Conservation (phyloP, 768 basidiomycete genomes). For the Phylloporus arenicola region DNA sequence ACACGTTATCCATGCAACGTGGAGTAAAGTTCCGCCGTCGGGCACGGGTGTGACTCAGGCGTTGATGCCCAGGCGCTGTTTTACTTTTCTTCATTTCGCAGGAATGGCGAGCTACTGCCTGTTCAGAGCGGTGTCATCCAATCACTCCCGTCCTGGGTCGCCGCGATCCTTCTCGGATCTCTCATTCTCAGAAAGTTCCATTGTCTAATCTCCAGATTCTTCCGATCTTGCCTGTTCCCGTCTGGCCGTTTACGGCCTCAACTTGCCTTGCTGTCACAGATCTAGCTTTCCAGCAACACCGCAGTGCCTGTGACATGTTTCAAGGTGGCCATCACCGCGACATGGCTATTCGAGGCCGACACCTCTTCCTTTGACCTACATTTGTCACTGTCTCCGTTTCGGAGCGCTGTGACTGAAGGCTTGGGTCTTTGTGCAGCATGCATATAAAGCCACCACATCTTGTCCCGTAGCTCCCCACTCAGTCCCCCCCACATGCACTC, state of each 20-base stretch:
- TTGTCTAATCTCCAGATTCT: conserved; percentile 18
- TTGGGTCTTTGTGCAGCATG: conserved; percentile 23
- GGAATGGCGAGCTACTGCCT: conserved; percentile 19
- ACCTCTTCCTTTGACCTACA: conserved; percentile 22
- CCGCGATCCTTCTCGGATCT: conserved; percentile 19
- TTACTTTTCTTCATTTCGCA: conserved; percentile 21
- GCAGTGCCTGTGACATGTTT: conserved; percentile 34
- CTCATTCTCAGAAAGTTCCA: conserved; percentile 13
- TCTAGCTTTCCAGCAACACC: conserved; percentile 21
- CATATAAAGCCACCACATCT: conserved; percentile 26
- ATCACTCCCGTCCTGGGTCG: conserved; percentile 17
- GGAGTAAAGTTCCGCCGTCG: conserved; percentile 14
- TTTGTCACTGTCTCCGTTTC: conserved; percentile 30
- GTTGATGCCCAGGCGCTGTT: conserved; percentile 18
- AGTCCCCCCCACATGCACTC: conserved; percentile 20
- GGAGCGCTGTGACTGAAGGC: conserved; percentile 18
- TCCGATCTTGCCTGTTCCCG: conserved; percentile 14
- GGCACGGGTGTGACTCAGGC: conserved; percentile 5
- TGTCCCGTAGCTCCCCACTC: conserved; percentile 4
- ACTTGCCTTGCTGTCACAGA: conserved; percentile 25
- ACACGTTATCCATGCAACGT: neutral
- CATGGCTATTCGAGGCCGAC: conserved; percentile 30
- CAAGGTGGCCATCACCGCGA: conserved; percentile 31
- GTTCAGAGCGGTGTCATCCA: conserved; percentile 18
- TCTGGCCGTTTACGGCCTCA: conserved; percentile 23